phyloP scores from a whole-genome alignment of 805 yeast species.

The Hanseniaspora vineae region DNA sequence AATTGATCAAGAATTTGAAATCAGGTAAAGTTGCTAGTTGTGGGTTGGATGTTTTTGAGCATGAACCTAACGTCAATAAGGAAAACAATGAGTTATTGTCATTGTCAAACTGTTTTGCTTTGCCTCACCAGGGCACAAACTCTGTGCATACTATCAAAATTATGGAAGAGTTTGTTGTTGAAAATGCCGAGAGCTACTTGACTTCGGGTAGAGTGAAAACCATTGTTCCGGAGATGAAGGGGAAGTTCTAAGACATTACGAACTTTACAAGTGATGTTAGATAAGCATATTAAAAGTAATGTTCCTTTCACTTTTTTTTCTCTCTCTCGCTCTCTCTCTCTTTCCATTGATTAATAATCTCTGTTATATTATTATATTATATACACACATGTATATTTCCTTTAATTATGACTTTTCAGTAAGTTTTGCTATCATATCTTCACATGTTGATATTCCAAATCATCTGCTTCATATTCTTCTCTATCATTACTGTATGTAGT shows the following conservation, averaged over 20 bases:
- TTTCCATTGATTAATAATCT: too few species aligned
- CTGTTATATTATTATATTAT: neutral
- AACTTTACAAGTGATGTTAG: too few species aligned
- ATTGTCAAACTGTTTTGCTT: constrained; percentile 56
- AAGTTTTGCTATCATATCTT: too few species aligned
- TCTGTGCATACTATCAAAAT: constrained; percentile 57
- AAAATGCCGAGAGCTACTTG: constrained; percentile 48
- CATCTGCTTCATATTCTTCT: neutral
- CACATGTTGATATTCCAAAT: neutral
- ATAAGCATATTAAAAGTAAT: too few species aligned
- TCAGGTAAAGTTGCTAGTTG: constrained; percentile 53
- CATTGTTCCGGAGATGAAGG: constrained; percentile 66
- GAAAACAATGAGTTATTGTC: constrained; percentile 33
- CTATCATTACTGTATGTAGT: neutral
- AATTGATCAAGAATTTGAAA: constrained; percentile 42
- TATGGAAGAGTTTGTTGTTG: constrained; percentile 72
- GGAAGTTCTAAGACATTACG: constrained; percentile 14
- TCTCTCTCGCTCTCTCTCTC: too few species aligned
- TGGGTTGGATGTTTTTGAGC: constrained; percentile 67
- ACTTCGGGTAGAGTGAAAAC: constrained; percentile 56
- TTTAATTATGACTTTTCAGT: too few species aligned
- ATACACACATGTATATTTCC: neutral
- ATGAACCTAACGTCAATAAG: constrained; percentile 57
- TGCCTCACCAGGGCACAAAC: constrained; percentile 88
- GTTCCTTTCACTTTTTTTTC: too few species aligned